Percentiles rank a stretch among this genome's conserved stretches.
phyloP scores from a whole-genome alignment of 805 yeast genomes.

The Cyberlindnera nakhonratchasimensis region DNA sequence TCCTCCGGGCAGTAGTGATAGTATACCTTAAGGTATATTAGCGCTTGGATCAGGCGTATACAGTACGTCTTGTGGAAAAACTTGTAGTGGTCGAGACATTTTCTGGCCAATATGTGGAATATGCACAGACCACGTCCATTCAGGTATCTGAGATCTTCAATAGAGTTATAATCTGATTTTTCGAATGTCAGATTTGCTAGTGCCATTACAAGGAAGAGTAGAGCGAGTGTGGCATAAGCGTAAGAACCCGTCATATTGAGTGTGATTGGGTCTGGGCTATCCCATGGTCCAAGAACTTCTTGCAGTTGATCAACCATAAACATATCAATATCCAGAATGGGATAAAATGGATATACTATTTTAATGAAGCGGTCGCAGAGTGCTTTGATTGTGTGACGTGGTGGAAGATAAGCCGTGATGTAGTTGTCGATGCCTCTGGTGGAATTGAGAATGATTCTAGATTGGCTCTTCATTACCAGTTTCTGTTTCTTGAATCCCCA shows the following conservation, averaged over 20 bases:
- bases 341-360: slow-evolving; percentile 22
- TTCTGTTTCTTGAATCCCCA: slow-evolving; percentile 17
- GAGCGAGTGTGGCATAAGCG: slow-evolving; percentile 19
- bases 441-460: background rate
- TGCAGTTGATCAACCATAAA: slow-evolving; percentile 15
- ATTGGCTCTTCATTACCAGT: slow-evolving; percentile 1
- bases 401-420: slow-evolving; percentile 18
- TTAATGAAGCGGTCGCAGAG: slow-evolving; percentile 23
- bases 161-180: slow-evolving; percentile 12
- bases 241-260: slow-evolving; percentile 10
- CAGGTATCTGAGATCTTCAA: slow-evolving; percentile 1
- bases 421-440: slow-evolving; percentile 4
- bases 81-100: slow-evolving; percentile 49
- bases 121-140: slow-evolving; percentile 5
- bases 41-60: slow-evolving; percentile 48
- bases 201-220: slow-evolving; percentile 21
- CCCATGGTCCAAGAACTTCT: slow-evolving; percentile 6
- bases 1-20: slow-evolving; percentile 48
- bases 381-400: slow-evolving; percentile 9
- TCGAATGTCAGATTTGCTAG: slow-evolving; percentile 18
- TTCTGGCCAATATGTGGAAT: slow-evolving; percentile 8
- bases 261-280: background rate
- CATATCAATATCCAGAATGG: slow-evolving; percentile 19
- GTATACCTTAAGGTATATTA: slow-evolving; percentile 45
- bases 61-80: slow-evolving; percentile 40